These are phyloP conservation scores for Botrytis porri DNA, from an alignment of 2,329 filamentous ascomycete species.

Conservation along the genomic window DNA sequence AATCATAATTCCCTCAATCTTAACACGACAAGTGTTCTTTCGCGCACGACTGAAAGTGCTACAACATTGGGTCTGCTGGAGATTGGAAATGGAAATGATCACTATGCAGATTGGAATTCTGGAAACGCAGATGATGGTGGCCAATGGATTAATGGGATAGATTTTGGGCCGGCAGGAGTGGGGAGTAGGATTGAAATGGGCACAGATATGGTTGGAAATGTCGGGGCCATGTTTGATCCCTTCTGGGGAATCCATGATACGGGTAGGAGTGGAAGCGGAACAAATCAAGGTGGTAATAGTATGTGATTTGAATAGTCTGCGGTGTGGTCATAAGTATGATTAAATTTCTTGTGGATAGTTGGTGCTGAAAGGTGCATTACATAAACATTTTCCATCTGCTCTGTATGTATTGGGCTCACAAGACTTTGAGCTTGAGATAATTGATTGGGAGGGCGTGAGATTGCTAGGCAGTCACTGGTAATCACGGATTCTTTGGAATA, in stretches of 20 bases:
- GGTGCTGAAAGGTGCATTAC: no score
- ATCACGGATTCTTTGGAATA: neutral
- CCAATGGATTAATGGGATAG: neutral
- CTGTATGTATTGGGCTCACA: neutral
- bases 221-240: constrained; percentile 2
- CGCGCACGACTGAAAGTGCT: constrained; percentile 2
- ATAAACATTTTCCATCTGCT: neutral
- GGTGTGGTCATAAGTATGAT: neutral
- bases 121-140: neutral
- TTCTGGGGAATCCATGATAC: constrained; percentile 5
- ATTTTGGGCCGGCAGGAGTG: neutral
- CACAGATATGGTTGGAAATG: neutral
- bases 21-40: neutral
- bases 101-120: constrained; percentile 8
- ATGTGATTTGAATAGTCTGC: neutral
- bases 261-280: neutral
- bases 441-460: neutral
- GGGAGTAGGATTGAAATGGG: neutral
- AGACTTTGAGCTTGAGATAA: neutral
- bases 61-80: neutral
- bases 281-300: neutral
- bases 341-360: neutral
- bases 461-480: neutral
- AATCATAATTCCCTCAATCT: neutral
- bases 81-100: constrained; percentile 1